Evolutionary conservation across 139 green algal species (phyloP), one percentile per base, ranked within the genome.

Genomic region (Coelastrella sp.): DNA sequence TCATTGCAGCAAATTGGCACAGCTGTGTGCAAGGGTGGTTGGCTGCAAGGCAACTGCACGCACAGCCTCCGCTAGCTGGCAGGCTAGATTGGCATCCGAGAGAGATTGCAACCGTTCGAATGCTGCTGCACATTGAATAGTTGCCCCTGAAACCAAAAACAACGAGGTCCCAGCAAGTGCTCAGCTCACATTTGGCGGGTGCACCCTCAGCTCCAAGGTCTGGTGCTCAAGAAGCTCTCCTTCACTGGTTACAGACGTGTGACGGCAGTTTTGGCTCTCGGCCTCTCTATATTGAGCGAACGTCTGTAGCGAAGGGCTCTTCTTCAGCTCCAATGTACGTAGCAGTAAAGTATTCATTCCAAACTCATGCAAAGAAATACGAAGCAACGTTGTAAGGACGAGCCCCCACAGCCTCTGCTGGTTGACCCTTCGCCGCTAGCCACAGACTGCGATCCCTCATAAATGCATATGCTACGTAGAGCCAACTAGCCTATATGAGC

Each of bases 181-280:
- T 35, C 27, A 99, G 81, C 66, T 35, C 27, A 99, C 95, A 79
- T 96, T 96, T 10, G 97, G 96, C 0, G 97, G 97, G 81, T 91
- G 88, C 14, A 91, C 88, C 10, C 88, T 68, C 6, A 91, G 81
- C 88, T 91, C 88, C 24, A 91, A 72, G 6, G 88, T 91, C 12
- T 88, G 88, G n/a, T 88, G 78, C 24, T 91, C 88, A 35, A 91
- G 88, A 14, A 91, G 80, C 66, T 91, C 88, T 70, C 88, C 88
- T 15, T 91, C 88, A 27, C 59, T 84, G n/a, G 81, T 91, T 11
- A 91, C 88, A 15, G 78, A 84, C 7, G 88, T 85, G 56, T 91
- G 78, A 15, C 68, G 66, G 70, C 70, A 84, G 70, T 91, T 88
- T 49, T 88, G 80, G n/a, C 80, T 75, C 72, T 91, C 88, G 14